Evolutionary conservation across 2,329 filamentous ascomycete species (phyloP), one percentile per base, ranked within the genome.

Genomic region (Sphaerulina musiva): DNA sequence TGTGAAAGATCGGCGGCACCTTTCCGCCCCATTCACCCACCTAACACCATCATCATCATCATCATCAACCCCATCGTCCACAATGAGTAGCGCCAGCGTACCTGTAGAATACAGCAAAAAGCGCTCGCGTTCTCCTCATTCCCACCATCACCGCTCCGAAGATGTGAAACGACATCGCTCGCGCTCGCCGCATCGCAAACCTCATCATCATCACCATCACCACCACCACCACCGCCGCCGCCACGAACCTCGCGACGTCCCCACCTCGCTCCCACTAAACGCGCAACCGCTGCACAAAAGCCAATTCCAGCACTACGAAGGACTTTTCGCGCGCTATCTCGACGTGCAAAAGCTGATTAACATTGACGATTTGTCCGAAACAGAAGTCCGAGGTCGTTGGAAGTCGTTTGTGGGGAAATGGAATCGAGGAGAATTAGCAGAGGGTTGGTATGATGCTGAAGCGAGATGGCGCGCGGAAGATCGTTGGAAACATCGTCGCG

Each of bases 321-420:
- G 86, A 0, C 75, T 96, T 55, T 88, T 96, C 59, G 87, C 84
- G 12, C 81, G 87, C 46, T 97, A 96, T 64, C 78, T 97, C 26
- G 87, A 91, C 63, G 80, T 95, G 34, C 92, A 97, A 71, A 96
- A 96, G 73, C 78, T 83, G 39, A 78, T 87, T 40, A 74, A 85
- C 50, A 74, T 95, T 1, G 77, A 83, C 14, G 78, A 81, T 8
- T 76, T 97, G 61, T 80, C 83, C 53, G 84, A 89, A 59, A 79
- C 80, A n/a, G 91, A 96, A 68, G 72, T 84, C 0, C 85, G 79
- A 60, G 90, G 91, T 1, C 77, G 92, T 52, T 98, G 92, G 90
- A 95, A 95, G 78, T 92, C 89, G 68, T 98, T 97, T 65, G 70
- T 92, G 10, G 78, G 80, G 3, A 92, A 90, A 76, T 98, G 93